A percentile compares a stretch with the other conserved stretches of the same genome.
Conservation (phyloP, 202 grass and related monocot species). For the Setaria italica region DNA sequence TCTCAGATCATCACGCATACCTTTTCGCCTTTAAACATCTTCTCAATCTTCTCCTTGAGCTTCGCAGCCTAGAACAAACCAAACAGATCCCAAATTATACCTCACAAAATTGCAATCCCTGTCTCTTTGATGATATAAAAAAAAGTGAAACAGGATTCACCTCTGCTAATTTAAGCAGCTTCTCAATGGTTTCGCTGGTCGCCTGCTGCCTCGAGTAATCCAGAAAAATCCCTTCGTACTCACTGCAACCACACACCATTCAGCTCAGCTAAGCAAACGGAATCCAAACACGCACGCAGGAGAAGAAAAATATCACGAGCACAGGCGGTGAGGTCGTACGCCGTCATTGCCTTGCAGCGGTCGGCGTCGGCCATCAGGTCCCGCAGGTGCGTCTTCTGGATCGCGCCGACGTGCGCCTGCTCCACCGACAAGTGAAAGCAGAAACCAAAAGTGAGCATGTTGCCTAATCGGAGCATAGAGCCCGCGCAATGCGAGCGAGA, state of each 20-base stretch:
- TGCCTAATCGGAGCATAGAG: conserved; percentile 32
- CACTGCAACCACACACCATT: conserved; percentile 50
- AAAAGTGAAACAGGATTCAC: neutral
- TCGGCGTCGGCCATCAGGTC: conserved; percentile 86
- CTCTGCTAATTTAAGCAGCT: conserved; percentile 87
- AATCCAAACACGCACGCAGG: neutral
- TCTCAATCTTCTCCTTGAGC: conserved; percentile 86
- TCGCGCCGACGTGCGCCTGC: conserved; percentile 72
- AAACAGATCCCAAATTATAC: conserved; percentile 31
- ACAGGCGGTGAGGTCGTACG: conserved; percentile 53
- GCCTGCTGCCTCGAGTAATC: conserved; percentile 85
- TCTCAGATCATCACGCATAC: conserved; percentile 41
- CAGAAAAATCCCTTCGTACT: conserved; percentile 73
- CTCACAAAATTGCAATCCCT: neutral
- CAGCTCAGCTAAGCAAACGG: conserved; percentile 36
- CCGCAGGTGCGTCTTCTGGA: conserved; percentile 82
- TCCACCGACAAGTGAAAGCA: neutral
- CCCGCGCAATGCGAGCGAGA: conserved; percentile 2
- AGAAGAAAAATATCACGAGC: conserved; percentile 27
- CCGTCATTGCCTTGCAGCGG: conserved; percentile 85
- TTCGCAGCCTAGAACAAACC: conserved; percentile 62
- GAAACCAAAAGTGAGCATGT: conserved; percentile 28
- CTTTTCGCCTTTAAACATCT: conserved; percentile 80
- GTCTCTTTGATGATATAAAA: neutral
- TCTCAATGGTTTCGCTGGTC: conserved; percentile 62